Conservation (phyloP, 306 rosid species). For the Clitoria ternatea region DNA sequence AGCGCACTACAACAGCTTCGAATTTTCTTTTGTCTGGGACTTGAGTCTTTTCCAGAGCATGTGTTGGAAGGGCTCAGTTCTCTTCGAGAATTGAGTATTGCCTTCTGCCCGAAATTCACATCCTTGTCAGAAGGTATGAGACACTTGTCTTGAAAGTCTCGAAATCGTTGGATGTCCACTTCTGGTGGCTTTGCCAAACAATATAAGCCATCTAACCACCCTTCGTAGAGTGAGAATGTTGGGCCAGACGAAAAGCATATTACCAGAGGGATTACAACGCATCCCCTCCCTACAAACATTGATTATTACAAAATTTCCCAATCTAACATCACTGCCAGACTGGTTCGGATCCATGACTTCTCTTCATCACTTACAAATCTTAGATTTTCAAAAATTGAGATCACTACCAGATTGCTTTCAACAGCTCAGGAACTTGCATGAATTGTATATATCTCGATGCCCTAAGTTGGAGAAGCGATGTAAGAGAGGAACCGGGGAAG, state of each 20-base stretch:
- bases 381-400: accelerated
- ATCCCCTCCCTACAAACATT: background rate
- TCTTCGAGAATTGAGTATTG: background rate
- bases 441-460: accelerated
- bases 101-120: accelerated
- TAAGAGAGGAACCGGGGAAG: background rate
- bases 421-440: background rate
- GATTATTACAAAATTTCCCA: accelerated
- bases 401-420: background rate
- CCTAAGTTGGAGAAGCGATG: background rate
- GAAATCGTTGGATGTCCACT: accelerated
- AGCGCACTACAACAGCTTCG: background rate
- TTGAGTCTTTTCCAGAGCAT: background rate
- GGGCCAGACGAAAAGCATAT: too few relatives aligned
- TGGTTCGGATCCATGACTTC: background rate
- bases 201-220: too few relatives aligned
- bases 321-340: background rate
- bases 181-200: too few relatives aligned
- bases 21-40: background rate
- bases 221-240: accelerated
- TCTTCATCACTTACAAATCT: background rate
- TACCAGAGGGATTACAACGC: background rate
- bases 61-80: background rate
- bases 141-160: background rate
- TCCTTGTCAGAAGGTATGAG: background rate